phyloP scores from a whole-genome alignment of 345 rosid species.

The Rhizophora mangle region DNA sequence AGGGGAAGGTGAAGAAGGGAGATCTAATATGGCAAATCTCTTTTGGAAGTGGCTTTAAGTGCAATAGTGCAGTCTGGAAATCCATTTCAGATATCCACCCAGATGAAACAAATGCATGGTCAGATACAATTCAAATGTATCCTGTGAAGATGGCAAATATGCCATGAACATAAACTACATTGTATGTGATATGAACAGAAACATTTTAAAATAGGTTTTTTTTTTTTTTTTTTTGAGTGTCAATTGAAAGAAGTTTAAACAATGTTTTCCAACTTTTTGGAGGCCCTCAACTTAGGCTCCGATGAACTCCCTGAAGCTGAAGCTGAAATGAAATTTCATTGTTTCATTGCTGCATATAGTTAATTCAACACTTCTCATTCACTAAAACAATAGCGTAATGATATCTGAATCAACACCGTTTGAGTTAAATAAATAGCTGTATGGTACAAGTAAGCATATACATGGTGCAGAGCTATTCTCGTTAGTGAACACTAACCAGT shows the following conservation, averaged over 20 bases:
- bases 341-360: no score
- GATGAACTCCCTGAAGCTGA: no score
- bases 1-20: constrained; percentile 52
- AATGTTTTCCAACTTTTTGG: no score
- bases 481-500: neutral
- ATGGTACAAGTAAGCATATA: no score
- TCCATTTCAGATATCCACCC: constrained; percentile 42
- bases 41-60: constrained; percentile 72
- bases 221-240: no score
- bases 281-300: no score
- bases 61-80: constrained; percentile 64
- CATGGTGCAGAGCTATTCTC: neutral
- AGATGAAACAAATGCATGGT: constrained; percentile 49
- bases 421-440: neutral
- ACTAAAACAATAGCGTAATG: no score
- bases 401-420: no score
- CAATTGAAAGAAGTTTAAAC: no score
- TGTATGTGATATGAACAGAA: neutral
- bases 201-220: no score
- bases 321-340: no score
- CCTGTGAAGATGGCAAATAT: constrained; percentile 31
- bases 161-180: neutral
- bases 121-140: constrained; percentile 46
- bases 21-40: constrained; percentile 57
- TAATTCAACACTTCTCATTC: no score